Evolutionary conservation across 768 basidiomycete species (phyloP).

Genomic region (Tephrocybe sp.): DNA sequence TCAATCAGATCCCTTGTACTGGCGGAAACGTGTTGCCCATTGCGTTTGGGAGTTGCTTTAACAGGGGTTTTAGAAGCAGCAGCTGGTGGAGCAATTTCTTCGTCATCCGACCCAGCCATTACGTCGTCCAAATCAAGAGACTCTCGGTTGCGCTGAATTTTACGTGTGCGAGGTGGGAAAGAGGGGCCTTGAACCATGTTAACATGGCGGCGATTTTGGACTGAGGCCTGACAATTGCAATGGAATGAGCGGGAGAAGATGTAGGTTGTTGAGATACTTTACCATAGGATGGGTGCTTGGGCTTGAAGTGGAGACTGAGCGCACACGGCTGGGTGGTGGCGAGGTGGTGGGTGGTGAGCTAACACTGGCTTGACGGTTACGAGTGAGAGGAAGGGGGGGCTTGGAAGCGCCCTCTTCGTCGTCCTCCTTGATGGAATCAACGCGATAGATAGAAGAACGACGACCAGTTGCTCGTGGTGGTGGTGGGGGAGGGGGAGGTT

Average conservation of each 20-base stretch:
- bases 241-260: slow-evolving; percentile 28
- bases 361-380: slow-evolving; percentile 47
- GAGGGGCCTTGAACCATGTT: slow-evolving; percentile 29
- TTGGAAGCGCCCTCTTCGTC: slow-evolving; percentile 51
- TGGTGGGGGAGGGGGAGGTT: slow-evolving; percentile 28
- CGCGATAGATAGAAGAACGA: slow-evolving; percentile 49
- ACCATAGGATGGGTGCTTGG: slow-evolving; percentile 15
- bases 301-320: slow-evolving; percentile 42
- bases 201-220: slow-evolving; percentile 26
- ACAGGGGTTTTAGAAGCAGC: slow-evolving; percentile 19
- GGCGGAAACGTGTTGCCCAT: slow-evolving; percentile 34
- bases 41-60: slow-evolving; percentile 21
- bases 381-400: slow-evolving; percentile 24
- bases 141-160: slow-evolving; percentile 56
- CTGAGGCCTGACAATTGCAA: slow-evolving; percentile 23
- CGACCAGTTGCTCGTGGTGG: slow-evolving; percentile 34
- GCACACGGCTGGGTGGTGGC: slow-evolving; percentile 32
- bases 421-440: slow-evolving; percentile 67
- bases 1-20: slow-evolving; percentile 57
- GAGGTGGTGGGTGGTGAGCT: slow-evolving; percentile 38
- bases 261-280: slow-evolving; percentile 29
- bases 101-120: slow-evolving; percentile 70
- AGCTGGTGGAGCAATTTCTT: slow-evolving; percentile 29
- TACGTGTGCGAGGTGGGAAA: slow-evolving; percentile 51
- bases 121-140: slow-evolving; percentile 76